Percentiles rank a stretch among this genome's conserved stretches.
Conservation (phyloP, 1,139 yeast genomes). For the Debaryomycetaceae sp. region DNA sequence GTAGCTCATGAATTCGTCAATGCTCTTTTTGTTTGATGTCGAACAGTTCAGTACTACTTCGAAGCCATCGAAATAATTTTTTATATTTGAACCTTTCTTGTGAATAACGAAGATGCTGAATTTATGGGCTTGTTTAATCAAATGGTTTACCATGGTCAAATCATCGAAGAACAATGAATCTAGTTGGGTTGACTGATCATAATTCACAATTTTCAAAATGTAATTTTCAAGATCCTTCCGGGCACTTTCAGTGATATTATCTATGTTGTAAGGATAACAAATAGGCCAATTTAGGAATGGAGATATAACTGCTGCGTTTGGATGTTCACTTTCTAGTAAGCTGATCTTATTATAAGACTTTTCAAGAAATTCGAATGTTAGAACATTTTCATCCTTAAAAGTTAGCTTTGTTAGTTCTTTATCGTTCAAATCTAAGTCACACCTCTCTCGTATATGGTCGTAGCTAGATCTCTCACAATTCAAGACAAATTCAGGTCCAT, state of each 20-base stretch:
- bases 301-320: slow-evolving; percentile 13
- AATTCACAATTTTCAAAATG: slow-evolving; percentile 25
- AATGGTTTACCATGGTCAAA: slow-evolving; percentile 45
- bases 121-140: slow-evolving; percentile 43
- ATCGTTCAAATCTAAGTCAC: neutral
- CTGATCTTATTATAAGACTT: slow-evolving; percentile 7
- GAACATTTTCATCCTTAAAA: slow-evolving; percentile 11
- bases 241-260: neutral
- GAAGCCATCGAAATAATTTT: neutral
- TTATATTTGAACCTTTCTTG: neutral
- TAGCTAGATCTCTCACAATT: neutral
- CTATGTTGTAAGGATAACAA: slow-evolving; percentile 6
- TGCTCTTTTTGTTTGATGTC: neutral
- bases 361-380: slow-evolving; percentile 14
- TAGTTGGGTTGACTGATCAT: slow-evolving; percentile 16
- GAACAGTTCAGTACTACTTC: neutral
- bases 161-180: slow-evolving; percentile 37
- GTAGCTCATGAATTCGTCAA: slow-evolving; percentile 1
- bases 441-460: neutral
- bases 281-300: slow-evolving; percentile 20
- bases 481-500: neutral
- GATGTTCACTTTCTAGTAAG: slow-evolving; percentile 4
- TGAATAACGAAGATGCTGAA: slow-evolving; percentile 35
- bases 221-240: slow-evolving; percentile 5
- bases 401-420: slow-evolving; percentile 1